Evolutionary conservation across 1,139 yeast species (phyloP).

Genomic region (Candida labiduridarum): DNA sequence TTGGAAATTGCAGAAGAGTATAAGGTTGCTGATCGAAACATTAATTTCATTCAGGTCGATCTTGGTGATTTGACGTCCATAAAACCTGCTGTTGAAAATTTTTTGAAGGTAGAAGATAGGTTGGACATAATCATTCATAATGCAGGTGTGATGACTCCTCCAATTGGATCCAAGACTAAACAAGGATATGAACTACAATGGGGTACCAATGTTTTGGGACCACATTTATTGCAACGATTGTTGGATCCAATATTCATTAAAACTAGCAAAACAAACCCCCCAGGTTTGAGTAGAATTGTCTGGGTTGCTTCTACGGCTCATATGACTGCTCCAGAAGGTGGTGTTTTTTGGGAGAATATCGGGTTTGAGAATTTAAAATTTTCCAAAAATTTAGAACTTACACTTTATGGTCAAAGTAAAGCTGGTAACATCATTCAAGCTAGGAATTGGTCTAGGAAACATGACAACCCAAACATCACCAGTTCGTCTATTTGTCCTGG

Average conservation of each 20-base stretch:
- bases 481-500: slow-evolving; percentile 52
- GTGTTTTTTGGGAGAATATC: slow-evolving; percentile 43
- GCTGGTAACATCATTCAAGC: slow-evolving; percentile 47
- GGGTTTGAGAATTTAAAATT: slow-evolving; percentile 19
- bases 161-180: slow-evolving; percentile 24
- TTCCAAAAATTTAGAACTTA: slow-evolving; percentile 5
- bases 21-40: slow-evolving; percentile 11
- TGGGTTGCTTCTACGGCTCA: slow-evolving; percentile 51
- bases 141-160: slow-evolving; percentile 52
- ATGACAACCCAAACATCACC: slow-evolving; percentile 39
- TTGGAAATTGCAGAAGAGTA: slow-evolving; percentile 19
- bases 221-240: slow-evolving; percentile 47
- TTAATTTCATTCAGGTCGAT: slow-evolving; percentile 35
- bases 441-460: slow-evolving; percentile 40
- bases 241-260: slow-evolving; percentile 44
- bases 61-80: slow-evolving; percentile 47
- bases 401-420: slow-evolving; percentile 51
- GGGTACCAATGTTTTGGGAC: slow-evolving; percentile 54
- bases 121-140: slow-evolving; percentile 50
- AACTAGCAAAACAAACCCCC: slow-evolving; percentile 24
- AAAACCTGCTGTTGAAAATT: slow-evolving; percentile 38
- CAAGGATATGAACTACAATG: slow-evolving; percentile 22
- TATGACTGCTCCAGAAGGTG: slow-evolving; percentile 36
- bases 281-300: slow-evolving; percentile 37
- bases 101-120: slow-evolving; percentile 24